Conservation (phyloP, 352 stramenopile species). For the Phytophthora melonis region DNA sequence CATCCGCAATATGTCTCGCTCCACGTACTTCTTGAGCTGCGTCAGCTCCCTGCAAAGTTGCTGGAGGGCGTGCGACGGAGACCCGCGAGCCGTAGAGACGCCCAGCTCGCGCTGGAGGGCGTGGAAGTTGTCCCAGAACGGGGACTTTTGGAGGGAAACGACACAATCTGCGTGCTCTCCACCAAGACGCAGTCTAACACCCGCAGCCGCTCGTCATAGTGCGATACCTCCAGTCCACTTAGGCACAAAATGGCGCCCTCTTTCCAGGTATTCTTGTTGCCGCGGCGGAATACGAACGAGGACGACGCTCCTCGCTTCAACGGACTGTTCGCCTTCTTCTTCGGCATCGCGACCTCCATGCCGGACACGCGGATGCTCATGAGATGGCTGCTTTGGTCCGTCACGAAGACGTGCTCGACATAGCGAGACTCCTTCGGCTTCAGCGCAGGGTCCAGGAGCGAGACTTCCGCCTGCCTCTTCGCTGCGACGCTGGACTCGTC, state of each 20-base stretch:
- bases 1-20: slow-evolving; percentile 53
- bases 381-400: slow-evolving; percentile 53
- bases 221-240: slow-evolving; percentile 66
- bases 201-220: slow-evolving; percentile 65
- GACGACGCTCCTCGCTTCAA: slow-evolving; percentile 25
- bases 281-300: slow-evolving; percentile 56
- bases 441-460: slow-evolving; percentile 35
- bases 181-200: slow-evolving; percentile 66
- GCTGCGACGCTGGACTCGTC: slow-evolving; percentile 28
- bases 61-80: not conserved
- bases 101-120: slow-evolving; percentile 23
- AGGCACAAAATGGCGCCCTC: slow-evolving; percentile 65
- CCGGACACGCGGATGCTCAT: slow-evolving; percentile 65
- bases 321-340: slow-evolving; percentile 21
- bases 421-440: slow-evolving; percentile 44
- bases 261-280: slow-evolving; percentile 59
- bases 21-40: slow-evolving; percentile 58
- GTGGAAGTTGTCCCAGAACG: slow-evolving; percentile 47
- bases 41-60: slow-evolving; percentile 30
- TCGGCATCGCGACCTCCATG: slow-evolving; percentile 37
- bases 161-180: slow-evolving; percentile 65
- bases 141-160: slow-evolving; percentile 70
- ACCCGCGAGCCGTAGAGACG: slow-evolving; percentile 6
- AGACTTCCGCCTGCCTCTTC: slow-evolving; percentile 31
- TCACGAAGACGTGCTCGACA: slow-evolving; percentile 68